Evolutionary conservation across 1,284 basidiomycete genomes (phyloP).

Genomic region (Rhodotorula sp.): DNA sequence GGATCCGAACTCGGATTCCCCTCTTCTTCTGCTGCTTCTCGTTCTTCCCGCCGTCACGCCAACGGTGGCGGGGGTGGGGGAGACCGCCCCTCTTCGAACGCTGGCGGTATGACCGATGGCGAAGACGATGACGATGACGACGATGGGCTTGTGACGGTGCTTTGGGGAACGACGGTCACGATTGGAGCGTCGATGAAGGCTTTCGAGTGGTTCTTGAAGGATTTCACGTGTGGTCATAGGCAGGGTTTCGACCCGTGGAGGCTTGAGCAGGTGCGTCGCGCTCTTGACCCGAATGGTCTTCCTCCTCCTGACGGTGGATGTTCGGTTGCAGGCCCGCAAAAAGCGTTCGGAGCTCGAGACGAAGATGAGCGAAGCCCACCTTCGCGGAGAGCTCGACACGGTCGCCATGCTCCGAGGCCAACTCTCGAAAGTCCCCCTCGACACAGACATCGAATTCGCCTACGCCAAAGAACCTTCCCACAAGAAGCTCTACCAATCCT

Average conservation of each 20-base stretch:
- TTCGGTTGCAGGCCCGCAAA: neutral
- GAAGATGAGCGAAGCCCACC: constrained; percentile 9
- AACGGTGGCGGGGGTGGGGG: constrained; percentile 22
- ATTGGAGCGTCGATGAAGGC: constrained; percentile 84
- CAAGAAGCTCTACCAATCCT: constrained; percentile 67
- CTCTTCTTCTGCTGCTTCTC: constrained; percentile 8
- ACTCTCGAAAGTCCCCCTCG: constrained; percentile 16
- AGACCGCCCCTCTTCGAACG: neutral
- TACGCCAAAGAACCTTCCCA: constrained; percentile 44
- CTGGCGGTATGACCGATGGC: constrained; percentile 16
- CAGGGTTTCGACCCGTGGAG: constrained; percentile 66
- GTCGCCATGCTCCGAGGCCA: constrained; percentile 16
- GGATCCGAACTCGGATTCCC: constrained; percentile 24
- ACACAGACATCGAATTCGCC: constrained; percentile 32
- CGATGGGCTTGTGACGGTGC: constrained; percentile 74
- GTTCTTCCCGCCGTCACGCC: neutral
- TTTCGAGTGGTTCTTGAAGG: constrained; percentile 82
- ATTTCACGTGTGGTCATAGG: constrained; percentile 93
- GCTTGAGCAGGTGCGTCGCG: constrained; percentile 19
- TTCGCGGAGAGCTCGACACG: constrained; percentile 25
- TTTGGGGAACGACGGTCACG: constrained; percentile 96
- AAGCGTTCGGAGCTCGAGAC: constrained; percentile 18
- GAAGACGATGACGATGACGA: constrained; percentile 41
- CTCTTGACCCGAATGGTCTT: too few species aligned
- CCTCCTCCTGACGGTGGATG: neutral